Base-by-base conservation (phyloP, 148 eudicot genomes). In the Fagopyrum homotropicum region DNA sequence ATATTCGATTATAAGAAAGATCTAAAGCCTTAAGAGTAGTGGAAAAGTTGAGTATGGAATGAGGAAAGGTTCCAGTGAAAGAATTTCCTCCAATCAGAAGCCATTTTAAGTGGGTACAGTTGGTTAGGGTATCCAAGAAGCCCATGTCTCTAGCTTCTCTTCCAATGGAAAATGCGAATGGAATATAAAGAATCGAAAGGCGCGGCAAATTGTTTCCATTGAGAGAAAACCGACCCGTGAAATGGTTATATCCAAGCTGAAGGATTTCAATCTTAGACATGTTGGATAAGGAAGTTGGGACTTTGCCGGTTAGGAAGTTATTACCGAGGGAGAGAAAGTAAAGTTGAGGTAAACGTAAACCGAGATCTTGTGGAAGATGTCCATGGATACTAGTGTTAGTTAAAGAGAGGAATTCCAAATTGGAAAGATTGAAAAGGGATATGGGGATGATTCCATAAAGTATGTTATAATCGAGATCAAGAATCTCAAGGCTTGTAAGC, bases 21-120 rank as follows among this genome's bases (percentile, higher is more conserved):
- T 40, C 43, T 1, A 73, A 77, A 2, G 4, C 15, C n/a, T 44
- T 5, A 7, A 77, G 80, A 29, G 35, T 73, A 9, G 51, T 73
- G 0, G 85, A 80, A 45, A 82, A 80, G 35, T 82, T 80, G 68
- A 75, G 45, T 2, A 86, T 68, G 90, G 89, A 4, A 12, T 1
- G 69, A 64, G 69, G 69, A 30, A 64, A 49, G 0, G 0, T 7
- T 19, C 85, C 89, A 16, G 61, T 60, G 55, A 83, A 77, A 8
- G 48, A 43, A 26, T 87, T 83, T 7, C 7, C 0, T 17, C 10
- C 4, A 26, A 87, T 15, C 1, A 10, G 22, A 17, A 87, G 7
- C 0, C 2, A 0, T 1, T 16, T 7, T 10, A 86, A 72, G 0
- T 3, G 66, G 72, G 77, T 80, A 45, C 70, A 64, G 10, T 64